Evolutionary conservation across 169 alveolate species (phyloP).

Genomic region (Eimeria necatrix): DNA sequence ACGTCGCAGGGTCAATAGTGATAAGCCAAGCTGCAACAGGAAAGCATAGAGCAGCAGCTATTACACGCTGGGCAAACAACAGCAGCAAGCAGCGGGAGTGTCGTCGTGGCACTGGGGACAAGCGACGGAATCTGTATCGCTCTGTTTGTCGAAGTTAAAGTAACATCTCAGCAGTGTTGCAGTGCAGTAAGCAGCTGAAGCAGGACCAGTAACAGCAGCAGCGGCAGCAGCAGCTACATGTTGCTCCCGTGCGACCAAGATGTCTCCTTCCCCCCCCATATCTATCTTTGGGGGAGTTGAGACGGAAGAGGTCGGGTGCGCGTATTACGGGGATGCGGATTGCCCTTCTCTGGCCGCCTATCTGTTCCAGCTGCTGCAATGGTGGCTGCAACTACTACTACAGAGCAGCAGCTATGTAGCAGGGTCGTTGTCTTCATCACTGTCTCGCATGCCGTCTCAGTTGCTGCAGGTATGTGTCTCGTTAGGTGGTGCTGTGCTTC

Average conservation of each 20-base stretch:
- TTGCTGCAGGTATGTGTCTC: slow-evolving; percentile 1
- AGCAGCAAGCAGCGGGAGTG: neutral
- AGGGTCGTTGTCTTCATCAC: neutral
- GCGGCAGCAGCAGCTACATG: neutral
- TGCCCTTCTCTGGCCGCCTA: slow-evolving; percentile 1
- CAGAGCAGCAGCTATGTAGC: neutral
- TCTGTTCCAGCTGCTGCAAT: neutral
- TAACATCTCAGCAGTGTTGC: no score
- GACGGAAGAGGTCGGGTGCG: neutral
- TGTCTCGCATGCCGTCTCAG: neutral
- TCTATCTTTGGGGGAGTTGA: neutral
- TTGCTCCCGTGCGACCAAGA: neutral
- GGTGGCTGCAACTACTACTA: neutral
- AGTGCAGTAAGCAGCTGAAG: neutral
- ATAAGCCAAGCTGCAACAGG: no score
- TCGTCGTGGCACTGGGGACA: neutral
- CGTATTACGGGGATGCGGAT: slow-evolving; percentile 39
- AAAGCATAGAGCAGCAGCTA: no score
- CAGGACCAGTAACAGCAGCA: neutral
- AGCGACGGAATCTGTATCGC: neutral
- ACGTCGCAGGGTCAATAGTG: no score
- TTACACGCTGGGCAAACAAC: neutral
- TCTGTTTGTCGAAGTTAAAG: no score
- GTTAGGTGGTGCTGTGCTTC: neutral
- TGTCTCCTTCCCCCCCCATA: slow-evolving; percentile 8